Conservation (phyloP, 1,284 basidiomycete genomes). For the Neotropicomus parvogracilis region DNA sequence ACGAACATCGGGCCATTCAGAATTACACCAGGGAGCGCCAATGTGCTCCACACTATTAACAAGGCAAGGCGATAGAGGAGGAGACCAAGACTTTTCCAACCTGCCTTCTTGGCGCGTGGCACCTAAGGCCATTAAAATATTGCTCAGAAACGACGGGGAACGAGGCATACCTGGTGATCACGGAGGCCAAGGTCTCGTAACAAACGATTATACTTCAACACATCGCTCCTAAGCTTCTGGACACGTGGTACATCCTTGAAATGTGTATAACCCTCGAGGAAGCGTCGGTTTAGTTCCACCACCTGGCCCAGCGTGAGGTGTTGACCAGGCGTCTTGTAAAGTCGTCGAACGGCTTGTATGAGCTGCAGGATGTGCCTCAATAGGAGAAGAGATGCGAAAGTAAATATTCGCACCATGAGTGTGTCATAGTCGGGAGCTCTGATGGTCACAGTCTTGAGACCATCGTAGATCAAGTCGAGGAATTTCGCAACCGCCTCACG, state of each 20-base stretch:
- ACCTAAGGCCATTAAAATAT: conserved; percentile 46
- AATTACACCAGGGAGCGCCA: conserved; percentile 93
- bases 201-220: conserved; percentile 92
- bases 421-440: conserved; percentile 98
- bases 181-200: conserved; percentile 92
- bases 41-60: conserved; percentile 78
- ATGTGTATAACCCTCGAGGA: conserved; percentile 90
- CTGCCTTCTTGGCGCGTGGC: conserved; percentile 75
- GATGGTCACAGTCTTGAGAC: conserved; percentile 95
- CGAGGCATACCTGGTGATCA: conserved; percentile 84
- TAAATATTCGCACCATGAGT: conserved; percentile 67
- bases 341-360: conserved; percentile 91
- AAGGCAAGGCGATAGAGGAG: conserved; percentile 83
- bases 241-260: conserved; percentile 95
- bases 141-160: neutral
- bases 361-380: conserved; percentile 46
- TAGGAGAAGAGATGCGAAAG: neutral
- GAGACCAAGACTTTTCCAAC: conserved; percentile 87
- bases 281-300: conserved; percentile 93
- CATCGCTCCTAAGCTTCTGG: conserved; percentile 76
- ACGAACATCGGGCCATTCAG: conserved; percentile 96
- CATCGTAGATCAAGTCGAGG: conserved; percentile 91
- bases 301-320: conserved; percentile 94
- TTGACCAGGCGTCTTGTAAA: conserved; percentile 95
- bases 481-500: conserved; percentile 88